Evolutionary conservation across 1,139 yeast species (phyloP).

Genomic region (Pichia sp.): DNA sequence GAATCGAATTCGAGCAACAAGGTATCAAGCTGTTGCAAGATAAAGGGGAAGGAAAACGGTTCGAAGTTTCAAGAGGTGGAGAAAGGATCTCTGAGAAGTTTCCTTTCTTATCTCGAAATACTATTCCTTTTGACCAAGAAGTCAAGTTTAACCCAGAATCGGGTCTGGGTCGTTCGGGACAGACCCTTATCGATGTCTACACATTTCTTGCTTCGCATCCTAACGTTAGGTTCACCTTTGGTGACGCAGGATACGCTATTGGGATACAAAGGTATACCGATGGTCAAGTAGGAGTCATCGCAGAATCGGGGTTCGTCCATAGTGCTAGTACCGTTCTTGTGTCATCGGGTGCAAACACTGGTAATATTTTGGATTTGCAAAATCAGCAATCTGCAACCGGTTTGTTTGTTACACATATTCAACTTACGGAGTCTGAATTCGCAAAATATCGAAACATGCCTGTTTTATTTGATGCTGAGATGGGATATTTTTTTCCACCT

Average conservation of each 20-base stretch:
- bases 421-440: constrained; percentile 31
- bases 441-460: constrained; percentile 32
- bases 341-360: constrained; percentile 37
- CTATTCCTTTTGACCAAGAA: constrained; percentile 11
- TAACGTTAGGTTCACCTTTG: constrained; percentile 32
- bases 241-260: constrained; percentile 29
- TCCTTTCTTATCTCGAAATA: constrained; percentile 18
- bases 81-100: constrained; percentile 9
- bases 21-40: constrained; percentile 20
- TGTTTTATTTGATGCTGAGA: constrained; percentile 37
- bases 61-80: constrained; percentile 16
- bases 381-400: constrained; percentile 38
- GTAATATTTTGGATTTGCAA: constrained; percentile 32
- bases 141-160: constrained; percentile 31
- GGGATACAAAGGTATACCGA: constrained; percentile 14
- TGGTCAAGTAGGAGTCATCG: constrained; percentile 16
- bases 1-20: constrained; percentile 18
- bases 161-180: constrained; percentile 34
- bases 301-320: constrained; percentile 22
- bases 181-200: constrained; percentile 31
- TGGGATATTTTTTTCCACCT: constrained; percentile 49
- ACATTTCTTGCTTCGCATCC: constrained; percentile 11
- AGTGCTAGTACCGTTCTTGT: constrained; percentile 33
- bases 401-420: constrained; percentile 36
- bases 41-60: constrained; percentile 26